A percentile compares a stretch with the other conserved stretches of the same genome.
Evolutionary conservation across 768 basidiomycete genomes (phyloP).

Genomic region (Clitopilus hobsonii): DNA sequence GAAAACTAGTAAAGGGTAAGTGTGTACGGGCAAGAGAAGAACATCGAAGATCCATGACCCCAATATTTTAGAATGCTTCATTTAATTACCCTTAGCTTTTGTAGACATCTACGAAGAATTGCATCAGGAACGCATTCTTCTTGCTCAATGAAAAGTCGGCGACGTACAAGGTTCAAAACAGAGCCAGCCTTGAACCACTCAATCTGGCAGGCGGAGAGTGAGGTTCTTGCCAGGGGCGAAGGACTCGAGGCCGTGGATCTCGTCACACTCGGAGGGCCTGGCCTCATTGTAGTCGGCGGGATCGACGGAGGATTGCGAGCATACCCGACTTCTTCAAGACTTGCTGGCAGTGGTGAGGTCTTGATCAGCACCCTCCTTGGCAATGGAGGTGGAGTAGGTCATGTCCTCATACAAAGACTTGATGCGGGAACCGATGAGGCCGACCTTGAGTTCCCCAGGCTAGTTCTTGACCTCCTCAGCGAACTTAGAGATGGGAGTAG

Average conservation of each 20-base stretch:
- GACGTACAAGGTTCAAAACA: constrained; percentile 78
- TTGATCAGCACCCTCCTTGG: constrained; percentile 80
- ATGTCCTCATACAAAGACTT: constrained; percentile 99
- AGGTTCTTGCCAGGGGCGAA: constrained; percentile 94
- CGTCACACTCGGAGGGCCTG: constrained; percentile 80
- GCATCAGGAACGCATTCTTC: constrained; percentile 6
- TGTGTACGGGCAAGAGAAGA: not conserved
- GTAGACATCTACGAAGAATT: constrained; percentile 52
- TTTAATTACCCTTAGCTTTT: constrained; percentile 43
- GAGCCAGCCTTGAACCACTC: constrained; percentile 99
- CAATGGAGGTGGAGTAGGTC: constrained; percentile 95
- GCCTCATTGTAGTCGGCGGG: constrained; percentile 94
- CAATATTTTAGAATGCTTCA: not conserved
- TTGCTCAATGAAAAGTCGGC: no score
- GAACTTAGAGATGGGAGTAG: constrained; percentile 97
- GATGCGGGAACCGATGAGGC: constrained; percentile 98
- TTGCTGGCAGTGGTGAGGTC: constrained; percentile 87
- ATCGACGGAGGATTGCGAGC: constrained; percentile 88
- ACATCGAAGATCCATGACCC: not conserved
- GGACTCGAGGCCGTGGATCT: constrained; percentile 81
- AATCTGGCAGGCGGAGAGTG: constrained; percentile 80
- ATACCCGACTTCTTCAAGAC: constrained; percentile 99
- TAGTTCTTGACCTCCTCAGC: constrained; percentile 86
- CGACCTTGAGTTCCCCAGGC: constrained; percentile 96
- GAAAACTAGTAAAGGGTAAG: not conserved